Base-by-base conservation (phyloP, 768 basidiomycete genomes). In the Tephrocybe sp. region DNA sequence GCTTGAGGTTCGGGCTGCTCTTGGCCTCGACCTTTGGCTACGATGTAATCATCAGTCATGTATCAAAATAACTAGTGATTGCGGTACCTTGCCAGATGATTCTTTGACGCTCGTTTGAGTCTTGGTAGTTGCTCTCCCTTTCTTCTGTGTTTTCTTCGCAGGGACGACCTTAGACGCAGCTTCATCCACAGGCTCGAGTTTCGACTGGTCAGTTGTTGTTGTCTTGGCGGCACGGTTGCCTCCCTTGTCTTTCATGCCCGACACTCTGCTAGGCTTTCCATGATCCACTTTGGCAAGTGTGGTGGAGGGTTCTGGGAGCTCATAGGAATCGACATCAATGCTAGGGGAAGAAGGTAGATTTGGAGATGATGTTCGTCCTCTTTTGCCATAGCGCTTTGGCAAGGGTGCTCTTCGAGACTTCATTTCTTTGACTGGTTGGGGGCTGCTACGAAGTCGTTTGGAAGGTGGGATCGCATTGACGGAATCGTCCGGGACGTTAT, bases 311-410 rank as follows among this genome's bases (percentile, higher is more conserved):
- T 57, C 57, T 20, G 69, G 67, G 40, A 67, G 60, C 41, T 66
- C 65, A 26, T 26, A 26, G 26, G 7, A 26, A 40, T 73, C 70
- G 34, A 65, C 67, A 49, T 72, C 64, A 32, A 68, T 48, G 5
- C 48, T 51, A 1, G 45, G 42, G 46, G 34, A 46, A 14, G 46
- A 45, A 12, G 49, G 12, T 31, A 43, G 48, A 3, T 34, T 36
- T 16, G 70, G 64, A 23, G 73, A 69, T 5, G 72, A 65, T 20
- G 58, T 56, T 32, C 68, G 67, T 14, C 58, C 64, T 55, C 68
- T 70, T 54, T 65, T 69, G 2, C 62, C 62, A 51, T 65, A 67
- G 52, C 64, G 70, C 49, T 66, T 74, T 3, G 58, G 54, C 23
- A 53, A 48, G 4, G 49, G 60, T 42, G 52, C 33, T 20, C 32